Percentiles rank a stretch among this genome's conserved stretches.
phyloP scores from a whole-genome alignment of 495 filamentous ascomycete genomes.

The Neurospora pannonica region DNA sequence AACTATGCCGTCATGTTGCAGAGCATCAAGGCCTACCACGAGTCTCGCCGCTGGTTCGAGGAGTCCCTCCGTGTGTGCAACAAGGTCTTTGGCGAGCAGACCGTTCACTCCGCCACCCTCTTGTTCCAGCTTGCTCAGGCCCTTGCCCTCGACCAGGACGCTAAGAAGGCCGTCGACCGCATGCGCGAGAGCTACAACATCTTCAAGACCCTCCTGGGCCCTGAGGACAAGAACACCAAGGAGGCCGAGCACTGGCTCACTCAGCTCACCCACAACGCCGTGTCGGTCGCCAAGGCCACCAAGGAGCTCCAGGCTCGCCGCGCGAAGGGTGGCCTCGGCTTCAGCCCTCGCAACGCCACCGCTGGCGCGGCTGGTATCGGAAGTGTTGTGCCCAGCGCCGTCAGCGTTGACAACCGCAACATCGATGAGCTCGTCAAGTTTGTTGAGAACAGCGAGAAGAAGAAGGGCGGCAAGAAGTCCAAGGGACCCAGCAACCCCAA shows the following conservation, averaged over 20 bases:
- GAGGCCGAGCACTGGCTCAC: constrained; percentile 92
- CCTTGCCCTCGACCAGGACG: constrained; percentile 83
- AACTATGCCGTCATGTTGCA: constrained; percentile 99
- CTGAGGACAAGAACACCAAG: constrained; percentile 89
- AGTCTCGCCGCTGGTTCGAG: constrained; percentile 95
- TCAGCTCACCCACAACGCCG: constrained; percentile 88
- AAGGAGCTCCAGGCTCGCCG: constrained; percentile 72
- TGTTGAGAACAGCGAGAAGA: constrained; percentile 16
- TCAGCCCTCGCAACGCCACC: constrained; percentile 41
- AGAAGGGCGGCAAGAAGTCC: constrained; percentile 54
- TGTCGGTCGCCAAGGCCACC: constrained; percentile 82
- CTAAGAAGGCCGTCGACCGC: constrained; percentile 75
- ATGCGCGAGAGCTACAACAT: constrained; percentile 97
- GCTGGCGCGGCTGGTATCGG: constrained; percentile 27
- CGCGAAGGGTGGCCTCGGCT: constrained; percentile 42
- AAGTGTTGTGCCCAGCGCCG: constrained; percentile 10
- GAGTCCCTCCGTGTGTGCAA: constrained; percentile 80
- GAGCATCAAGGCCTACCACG: constrained; percentile 79
- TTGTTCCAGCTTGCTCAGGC: constrained; percentile 96
- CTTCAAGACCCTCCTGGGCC: constrained; percentile 75
- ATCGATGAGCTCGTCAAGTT: constrained; percentile 17
- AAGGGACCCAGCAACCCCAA: constrained; percentile 61
- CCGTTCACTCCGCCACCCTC: constrained; percentile 88
- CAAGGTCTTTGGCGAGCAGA: constrained; percentile 73
- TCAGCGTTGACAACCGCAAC: constrained; percentile 7